These are phyloP conservation scores for Rhodotorula kratochvilovae DNA, from an alignment of 768 basidiomycete genomes.

Conservation along the genomic window DNA sequence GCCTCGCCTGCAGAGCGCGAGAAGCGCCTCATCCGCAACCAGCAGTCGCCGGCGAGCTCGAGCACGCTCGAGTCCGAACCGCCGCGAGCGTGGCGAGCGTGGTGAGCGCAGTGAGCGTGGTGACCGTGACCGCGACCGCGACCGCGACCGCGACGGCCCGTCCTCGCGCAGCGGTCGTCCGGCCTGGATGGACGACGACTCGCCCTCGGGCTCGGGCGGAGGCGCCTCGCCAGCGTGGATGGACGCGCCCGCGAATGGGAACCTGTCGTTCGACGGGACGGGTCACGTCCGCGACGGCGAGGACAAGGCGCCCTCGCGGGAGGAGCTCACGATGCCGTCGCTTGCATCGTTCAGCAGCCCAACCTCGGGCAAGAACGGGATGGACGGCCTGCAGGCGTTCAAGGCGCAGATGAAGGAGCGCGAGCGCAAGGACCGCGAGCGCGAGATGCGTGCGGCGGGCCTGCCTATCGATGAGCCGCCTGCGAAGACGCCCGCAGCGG, in stretches of 20 bases:
- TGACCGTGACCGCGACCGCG: too few species aligned
- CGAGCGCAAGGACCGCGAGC: conserved; percentile 27
- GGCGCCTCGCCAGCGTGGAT: conserved; percentile 22
- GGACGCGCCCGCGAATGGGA: conserved; percentile 22
- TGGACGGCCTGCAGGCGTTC: conserved; percentile 37
- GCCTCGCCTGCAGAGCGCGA: conserved; percentile 25
- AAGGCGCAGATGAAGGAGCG: conserved; percentile 39
- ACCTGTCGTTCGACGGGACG: conserved; percentile 2
- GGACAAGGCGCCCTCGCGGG: not conserved
- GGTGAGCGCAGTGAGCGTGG: conserved; percentile 1
- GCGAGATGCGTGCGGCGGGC: conserved; percentile 13
- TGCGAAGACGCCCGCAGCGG: not conserved
- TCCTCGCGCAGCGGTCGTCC: conserved; percentile 8
- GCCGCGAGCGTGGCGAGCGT: not conserved
- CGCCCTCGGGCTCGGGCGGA: not conserved
- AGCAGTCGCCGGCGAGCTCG: not conserved
- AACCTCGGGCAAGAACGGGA: conserved; percentile 15
- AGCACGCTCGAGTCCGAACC: not conserved
- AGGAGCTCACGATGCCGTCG: not conserved
- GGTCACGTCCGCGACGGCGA: not conserved
- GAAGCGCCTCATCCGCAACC: conserved; percentile 19
- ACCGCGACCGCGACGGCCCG: conserved; percentile 1
- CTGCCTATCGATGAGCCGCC: not conserved
- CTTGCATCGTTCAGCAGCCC: not conserved
- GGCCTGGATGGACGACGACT: conserved; percentile 37